Evolutionary conservation across 257 asterid species (phyloP).

Genomic region (Solanum ahanhuiri): DNA sequence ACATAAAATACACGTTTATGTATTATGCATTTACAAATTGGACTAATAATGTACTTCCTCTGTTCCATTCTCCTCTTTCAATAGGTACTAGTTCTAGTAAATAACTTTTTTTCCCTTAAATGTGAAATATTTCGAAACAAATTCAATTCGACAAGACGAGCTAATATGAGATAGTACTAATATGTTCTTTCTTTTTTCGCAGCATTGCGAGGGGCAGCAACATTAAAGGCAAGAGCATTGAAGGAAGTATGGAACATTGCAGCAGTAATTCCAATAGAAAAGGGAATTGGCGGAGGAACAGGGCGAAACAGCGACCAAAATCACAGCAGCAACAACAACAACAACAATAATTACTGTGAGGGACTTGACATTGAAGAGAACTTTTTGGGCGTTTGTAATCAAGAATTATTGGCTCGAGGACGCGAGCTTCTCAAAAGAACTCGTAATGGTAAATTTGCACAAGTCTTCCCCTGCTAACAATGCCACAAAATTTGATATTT

Average conservation of each 20-base stretch:
- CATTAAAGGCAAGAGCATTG: slow-evolving; percentile 84
- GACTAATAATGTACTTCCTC: background rate
- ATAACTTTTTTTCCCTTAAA: too few species aligned
- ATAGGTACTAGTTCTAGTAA: too few species aligned
- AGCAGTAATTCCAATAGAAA: slow-evolving; percentile 65
- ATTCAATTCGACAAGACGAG: too few species aligned
- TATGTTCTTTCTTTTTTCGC: background rate
- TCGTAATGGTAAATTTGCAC: slow-evolving; percentile 44
- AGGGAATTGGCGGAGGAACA: slow-evolving; percentile 30
- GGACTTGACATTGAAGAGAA: slow-evolving; percentile 72
- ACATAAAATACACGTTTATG: background rate
- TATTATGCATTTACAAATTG: background rate
- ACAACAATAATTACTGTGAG: slow-evolving; percentile 37
- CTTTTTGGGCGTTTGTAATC: slow-evolving; percentile 86
- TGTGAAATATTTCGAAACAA: too few species aligned
- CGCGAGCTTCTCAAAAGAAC: slow-evolving; percentile 90
- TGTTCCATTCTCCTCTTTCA: too few species aligned
- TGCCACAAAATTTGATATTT: background rate
- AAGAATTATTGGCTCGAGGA: slow-evolving; percentile 86
- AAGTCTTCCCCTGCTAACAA: background rate
- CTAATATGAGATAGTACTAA: background rate
- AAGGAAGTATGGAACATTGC: slow-evolving; percentile 97
- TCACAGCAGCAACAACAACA: slow-evolving; percentile 18
- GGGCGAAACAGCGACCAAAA: slow-evolving; percentile 30
- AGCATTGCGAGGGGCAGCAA: slow-evolving; percentile 96